Evolutionary conservation across 768 basidiomycete species (phyloP), one percentile per base, ranked within the genome.

Genomic region (Tulasnella sp.): DNA sequence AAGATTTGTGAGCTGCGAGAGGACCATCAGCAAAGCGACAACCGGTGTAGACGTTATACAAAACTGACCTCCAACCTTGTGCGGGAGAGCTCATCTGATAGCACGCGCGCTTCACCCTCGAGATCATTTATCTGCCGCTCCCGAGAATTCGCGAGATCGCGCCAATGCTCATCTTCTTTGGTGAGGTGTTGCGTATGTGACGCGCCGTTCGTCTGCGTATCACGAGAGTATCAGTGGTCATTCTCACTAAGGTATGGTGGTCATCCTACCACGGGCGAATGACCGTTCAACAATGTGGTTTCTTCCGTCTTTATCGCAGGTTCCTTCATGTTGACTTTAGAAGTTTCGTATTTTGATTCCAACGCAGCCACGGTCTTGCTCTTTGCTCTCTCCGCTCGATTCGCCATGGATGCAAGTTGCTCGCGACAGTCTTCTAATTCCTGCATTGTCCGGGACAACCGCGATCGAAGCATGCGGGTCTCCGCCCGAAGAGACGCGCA

Each of bases 401-500:
- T 81, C 68, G 87, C 82, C 1, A 81, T 76, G 4, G 71, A 70
- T 15, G 76, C 66, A 29, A 87, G 79, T 21, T 78, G 74, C 38
- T 74, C 71, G 59, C 75, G 74, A 62, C 76, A 79, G 63, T 69
- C 70, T 27, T 79, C 75, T 55, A 73, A 77, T 63, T 78, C 75
- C 25, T 70, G 66, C 63, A 80, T 73, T 0, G 72, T 73, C 53
- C 84, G 80, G 51, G 73, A 69, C 43, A 87, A 21, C 31, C 34
- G 31, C 4, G 44, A 29, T 50, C 57, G 75, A 59, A 80, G 71
- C 25, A 80, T 59, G 56, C 74, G 74, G 24, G 85, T 68, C 68
- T 87, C 76, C 57, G 83, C 80, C 63, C 76, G 77, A 49, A 86
- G 69, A 29, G 79, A 73, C 42, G 72, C 73, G 64, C 79, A 82